Evolutionary conservation across 2,329 filamentous ascomycete genomes (phyloP).

Genomic region (Magnaporthiopsis rhizophila): DNA sequence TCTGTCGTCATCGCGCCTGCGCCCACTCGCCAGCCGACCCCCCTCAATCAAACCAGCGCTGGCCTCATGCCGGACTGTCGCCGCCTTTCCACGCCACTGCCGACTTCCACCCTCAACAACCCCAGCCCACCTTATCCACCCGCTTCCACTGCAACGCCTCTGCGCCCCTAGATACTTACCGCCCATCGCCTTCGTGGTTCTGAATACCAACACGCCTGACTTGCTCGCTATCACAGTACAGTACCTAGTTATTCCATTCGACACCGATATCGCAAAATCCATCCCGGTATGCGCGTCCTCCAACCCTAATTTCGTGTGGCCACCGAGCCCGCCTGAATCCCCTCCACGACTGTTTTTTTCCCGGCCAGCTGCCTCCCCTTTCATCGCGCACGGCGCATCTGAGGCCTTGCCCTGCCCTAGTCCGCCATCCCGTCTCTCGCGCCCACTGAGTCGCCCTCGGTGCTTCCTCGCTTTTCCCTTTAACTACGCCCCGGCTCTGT

Average conservation of each 20-base stretch:
- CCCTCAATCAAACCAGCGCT: background rate
- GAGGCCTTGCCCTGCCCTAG: background rate
- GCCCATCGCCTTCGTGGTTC: background rate
- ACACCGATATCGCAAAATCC: background rate
- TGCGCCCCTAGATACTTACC: slow-evolving; percentile 1
- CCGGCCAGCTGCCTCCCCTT: background rate
- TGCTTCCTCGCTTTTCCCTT: slow-evolving; percentile 5
- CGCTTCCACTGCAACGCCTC: background rate
- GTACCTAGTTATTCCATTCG: background rate
- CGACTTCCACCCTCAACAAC: background rate
- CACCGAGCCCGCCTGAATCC: background rate
- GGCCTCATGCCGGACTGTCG: background rate
- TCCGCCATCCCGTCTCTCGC: background rate
- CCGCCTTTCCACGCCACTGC: background rate
- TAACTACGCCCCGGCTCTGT: background rate
- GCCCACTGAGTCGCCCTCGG: slow-evolving; percentile 8
- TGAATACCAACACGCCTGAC: background rate
- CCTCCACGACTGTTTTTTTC: background rate
- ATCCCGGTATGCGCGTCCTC: slow-evolving; percentile 4
- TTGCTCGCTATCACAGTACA: background rate
- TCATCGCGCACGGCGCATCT: background rate
- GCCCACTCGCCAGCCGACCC: slow-evolving; percentile 10
- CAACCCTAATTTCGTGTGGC: background rate
- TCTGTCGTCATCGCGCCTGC: slow-evolving; percentile 21
- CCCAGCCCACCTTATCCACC: background rate